phyloP scores from a whole-genome alignment of 257 asterid genomes.

The Leptodermis oblonga region DNA sequence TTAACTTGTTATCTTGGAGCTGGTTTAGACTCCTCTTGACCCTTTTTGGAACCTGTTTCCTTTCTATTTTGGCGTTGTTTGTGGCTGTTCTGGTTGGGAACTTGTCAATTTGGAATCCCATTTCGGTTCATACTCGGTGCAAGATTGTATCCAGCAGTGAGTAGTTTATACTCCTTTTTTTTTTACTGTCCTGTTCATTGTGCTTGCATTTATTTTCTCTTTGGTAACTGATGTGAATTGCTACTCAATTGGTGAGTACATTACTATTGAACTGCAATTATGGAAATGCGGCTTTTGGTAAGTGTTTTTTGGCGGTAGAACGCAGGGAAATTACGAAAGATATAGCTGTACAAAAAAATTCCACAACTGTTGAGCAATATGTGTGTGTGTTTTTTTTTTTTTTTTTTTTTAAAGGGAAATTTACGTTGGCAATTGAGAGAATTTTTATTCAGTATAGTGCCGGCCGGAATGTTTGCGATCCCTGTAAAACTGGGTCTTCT shows the following conservation, averaged over 20 bases:
- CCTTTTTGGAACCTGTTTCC: constrained; percentile 32
- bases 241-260: not conserved
- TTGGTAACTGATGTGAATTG: not conserved
- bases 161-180: constrained; percentile 13
- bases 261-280: not conserved
- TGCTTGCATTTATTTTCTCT: not conserved
- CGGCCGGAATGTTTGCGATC: not conserved
- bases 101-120: constrained; percentile 72
- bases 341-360: not conserved
- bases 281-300: not conserved
- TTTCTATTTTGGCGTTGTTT: constrained; percentile 48
- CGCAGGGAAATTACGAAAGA: not conserved
- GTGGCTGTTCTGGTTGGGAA: constrained; percentile 58
- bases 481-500: not conserved
- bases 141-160: constrained; percentile 82
- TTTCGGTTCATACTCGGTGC: constrained; percentile 79
- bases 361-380: not conserved
- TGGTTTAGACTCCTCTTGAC: constrained; percentile 34
- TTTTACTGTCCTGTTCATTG: not conserved
- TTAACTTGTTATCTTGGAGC: constrained; percentile 37
- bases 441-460: not conserved
- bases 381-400: not conserved
- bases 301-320: not conserved
- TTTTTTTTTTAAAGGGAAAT: not conserved
- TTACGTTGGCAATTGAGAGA: not conserved